A percentile compares a stretch with the other conserved stretches of the same genome.
These are phyloP conservation scores for Phytopythium cucurbitacearum DNA, from an alignment of 352 stramenopile species.

Conservation along the genomic window DNA sequence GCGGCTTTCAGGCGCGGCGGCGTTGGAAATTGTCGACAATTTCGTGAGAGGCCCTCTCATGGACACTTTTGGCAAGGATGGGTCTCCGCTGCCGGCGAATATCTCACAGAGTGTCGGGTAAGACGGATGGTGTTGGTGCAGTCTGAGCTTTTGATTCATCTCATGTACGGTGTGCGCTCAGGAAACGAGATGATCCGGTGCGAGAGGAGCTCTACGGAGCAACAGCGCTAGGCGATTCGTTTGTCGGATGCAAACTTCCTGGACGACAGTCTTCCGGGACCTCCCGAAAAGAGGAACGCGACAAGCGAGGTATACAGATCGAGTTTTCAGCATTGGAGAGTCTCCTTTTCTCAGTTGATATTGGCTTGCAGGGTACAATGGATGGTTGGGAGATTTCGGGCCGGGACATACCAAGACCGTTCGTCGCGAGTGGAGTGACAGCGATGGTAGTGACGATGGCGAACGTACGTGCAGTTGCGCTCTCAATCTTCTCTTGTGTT, in stretches of 20 bases:
- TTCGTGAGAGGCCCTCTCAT: conserved; percentile 76
- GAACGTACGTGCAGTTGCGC: conserved; percentile 10
- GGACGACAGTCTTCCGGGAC: neutral
- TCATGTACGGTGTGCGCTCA: neutral
- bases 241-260: conserved; percentile 40
- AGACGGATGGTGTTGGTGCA: neutral
- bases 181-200: conserved; percentile 26
- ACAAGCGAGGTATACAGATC: conserved; percentile 17
- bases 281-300: conserved; percentile 8
- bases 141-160: too few relatives aligned
- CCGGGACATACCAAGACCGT: conserved; percentile 72
- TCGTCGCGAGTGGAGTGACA: conserved; percentile 37
- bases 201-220: conserved; percentile 66
- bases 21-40: conserved; percentile 78
- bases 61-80: conserved; percentile 43
- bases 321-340: neutral
- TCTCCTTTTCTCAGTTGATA: neutral
- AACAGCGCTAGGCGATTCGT: conserved; percentile 34
- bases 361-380: conserved; percentile 45
- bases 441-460: conserved; percentile 16
- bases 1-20: conserved; percentile 45
- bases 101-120: conserved; percentile 2
- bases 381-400: conserved; percentile 75
- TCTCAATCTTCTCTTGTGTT: neutral
- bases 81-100: neutral